phyloP scores from a whole-genome alignment of 768 basidiomycete genomes.

The Xerocomus spinulosus region DNA sequence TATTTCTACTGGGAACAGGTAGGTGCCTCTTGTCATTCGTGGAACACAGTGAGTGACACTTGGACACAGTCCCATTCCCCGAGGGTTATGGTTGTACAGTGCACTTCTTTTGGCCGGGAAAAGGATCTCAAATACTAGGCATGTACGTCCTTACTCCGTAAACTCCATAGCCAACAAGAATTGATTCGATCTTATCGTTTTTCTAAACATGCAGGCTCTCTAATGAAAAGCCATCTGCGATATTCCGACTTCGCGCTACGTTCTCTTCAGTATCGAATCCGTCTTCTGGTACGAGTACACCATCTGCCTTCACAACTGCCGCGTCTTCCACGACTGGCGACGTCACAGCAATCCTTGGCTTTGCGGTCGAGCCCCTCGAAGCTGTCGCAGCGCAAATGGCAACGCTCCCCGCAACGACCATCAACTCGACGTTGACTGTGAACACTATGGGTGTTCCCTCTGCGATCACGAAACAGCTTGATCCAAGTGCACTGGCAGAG shows the following conservation, averaged over 20 bases:
- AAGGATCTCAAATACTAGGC: conserved; percentile 80
- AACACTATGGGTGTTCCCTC: conserved; percentile 11
- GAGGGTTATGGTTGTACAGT: conserved; percentile 81
- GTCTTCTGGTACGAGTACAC: conserved; percentile 28
- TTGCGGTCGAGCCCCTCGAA: conserved; percentile 72
- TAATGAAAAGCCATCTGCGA: conserved; percentile 85
- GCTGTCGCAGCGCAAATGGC: conserved; percentile 57
- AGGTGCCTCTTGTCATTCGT: conserved; percentile 14
- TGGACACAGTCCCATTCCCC: conserved; percentile 62
- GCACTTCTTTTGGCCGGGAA: conserved; percentile 83
- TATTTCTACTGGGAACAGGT: conserved; percentile 81
- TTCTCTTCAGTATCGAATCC: conserved; percentile 39
- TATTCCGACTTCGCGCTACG: conserved; percentile 74
- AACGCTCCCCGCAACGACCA: conserved; percentile 33
- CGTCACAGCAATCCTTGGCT: conserved; percentile 70
- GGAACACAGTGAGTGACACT: not conserved
- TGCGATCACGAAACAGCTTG: conserved; percentile 12
- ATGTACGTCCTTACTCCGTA: conserved; percentile 47
- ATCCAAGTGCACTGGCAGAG: conserved; percentile 18
- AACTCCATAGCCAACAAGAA: not conserved
- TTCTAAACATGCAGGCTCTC: conserved; percentile 54
- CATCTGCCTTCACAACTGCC: conserved; percentile 29
- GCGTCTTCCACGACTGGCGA: conserved; percentile 36
- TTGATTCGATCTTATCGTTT: not conserved
- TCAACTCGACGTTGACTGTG: conserved; percentile 21